Conservation (phyloP, 495 filamentous ascomycete species). For the Hyaloscypha hepaticicola region DNA sequence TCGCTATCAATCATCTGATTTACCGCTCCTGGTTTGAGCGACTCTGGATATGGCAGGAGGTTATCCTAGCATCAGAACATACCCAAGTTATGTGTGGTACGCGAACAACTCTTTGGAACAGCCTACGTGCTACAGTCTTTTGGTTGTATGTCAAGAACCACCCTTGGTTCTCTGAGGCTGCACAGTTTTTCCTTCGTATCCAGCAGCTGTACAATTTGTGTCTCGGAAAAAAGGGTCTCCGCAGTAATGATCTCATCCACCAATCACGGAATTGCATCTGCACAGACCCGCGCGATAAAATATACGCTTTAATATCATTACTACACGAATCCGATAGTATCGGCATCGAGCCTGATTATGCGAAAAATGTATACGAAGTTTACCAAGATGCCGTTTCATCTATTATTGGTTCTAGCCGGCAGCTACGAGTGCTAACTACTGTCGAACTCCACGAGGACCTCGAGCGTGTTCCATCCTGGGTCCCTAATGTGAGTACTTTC, state of each 20-base stretch:
- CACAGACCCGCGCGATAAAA: constrained; percentile 15
- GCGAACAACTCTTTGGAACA: not conserved
- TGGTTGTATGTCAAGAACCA: not conserved
- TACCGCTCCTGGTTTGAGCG: constrained; percentile 12
- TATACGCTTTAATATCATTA: constrained; percentile 3
- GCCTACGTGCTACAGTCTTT: not conserved
- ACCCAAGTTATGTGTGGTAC: not conserved
- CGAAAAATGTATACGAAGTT: not conserved
- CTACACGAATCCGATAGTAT: not conserved
- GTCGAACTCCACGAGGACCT: not conserved
- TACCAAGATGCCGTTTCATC: not conserved
- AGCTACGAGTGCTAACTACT: not conserved
- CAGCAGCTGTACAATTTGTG: not conserved
- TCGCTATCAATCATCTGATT: constrained; percentile 1
- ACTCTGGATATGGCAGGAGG: constrained; percentile 22
- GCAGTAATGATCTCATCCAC: not conserved
- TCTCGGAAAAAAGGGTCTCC: not conserved
- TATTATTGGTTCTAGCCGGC: not conserved
- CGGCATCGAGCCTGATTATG: constrained; percentile 12
- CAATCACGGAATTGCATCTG: constrained; percentile 4
- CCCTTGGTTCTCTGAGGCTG: not conserved
- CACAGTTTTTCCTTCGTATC: not conserved
- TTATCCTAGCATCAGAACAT: not conserved
- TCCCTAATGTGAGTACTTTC: constrained; percentile 12
- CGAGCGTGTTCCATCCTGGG: constrained; percentile 8